Conservation (phyloP, 176 grass and related monocot genomes). For the Pontederia paniculata region DNA sequence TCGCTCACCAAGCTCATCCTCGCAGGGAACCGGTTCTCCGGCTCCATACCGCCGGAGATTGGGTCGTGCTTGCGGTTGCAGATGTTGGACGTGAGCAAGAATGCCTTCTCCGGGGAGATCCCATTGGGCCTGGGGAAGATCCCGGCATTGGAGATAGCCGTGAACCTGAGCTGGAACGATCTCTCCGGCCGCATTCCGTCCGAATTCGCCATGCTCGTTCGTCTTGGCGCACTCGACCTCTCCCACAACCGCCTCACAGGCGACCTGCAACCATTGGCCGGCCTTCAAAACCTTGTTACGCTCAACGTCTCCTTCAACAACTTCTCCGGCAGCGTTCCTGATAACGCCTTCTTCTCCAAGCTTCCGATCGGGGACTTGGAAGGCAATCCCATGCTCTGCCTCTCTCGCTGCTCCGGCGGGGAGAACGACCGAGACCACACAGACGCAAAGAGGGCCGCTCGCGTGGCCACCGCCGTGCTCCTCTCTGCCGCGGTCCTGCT, state of each 20-base stretch:
- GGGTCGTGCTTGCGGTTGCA: constrained; percentile 61
- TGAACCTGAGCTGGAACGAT: constrained; percentile 70
- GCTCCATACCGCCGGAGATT: constrained; percentile 46
- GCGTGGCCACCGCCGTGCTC: constrained; percentile 36
- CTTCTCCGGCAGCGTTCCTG: constrained; percentile 45
- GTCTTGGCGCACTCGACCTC: constrained; percentile 42
- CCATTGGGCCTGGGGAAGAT: constrained; percentile 65
- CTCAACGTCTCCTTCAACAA: constrained; percentile 64
- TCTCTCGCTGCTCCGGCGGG: constrained; percentile 43
- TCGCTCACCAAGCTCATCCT: constrained; percentile 73
- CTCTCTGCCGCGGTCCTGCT: constrained; percentile 39
- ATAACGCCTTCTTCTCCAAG: constrained; percentile 67
- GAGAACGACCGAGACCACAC: constrained; percentile 9
- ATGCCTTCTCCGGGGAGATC: constrained; percentile 47
- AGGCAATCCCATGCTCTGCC: constrained; percentile 59
- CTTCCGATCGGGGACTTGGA: constrained; percentile 60
- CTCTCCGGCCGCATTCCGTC: constrained; percentile 44
- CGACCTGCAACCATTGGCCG: constrained; percentile 39
- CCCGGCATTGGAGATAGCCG: constrained; percentile 47
- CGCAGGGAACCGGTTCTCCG: constrained; percentile 37
- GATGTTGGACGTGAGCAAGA: constrained; percentile 65
- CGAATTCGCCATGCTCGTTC: constrained; percentile 34
- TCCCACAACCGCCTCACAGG: constrained; percentile 55
- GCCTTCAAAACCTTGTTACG: constrained; percentile 43
- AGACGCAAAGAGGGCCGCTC: constrained; percentile 22